Conservation (phyloP, 345 rosid species). For the Citrus mangshanensis region DNA sequence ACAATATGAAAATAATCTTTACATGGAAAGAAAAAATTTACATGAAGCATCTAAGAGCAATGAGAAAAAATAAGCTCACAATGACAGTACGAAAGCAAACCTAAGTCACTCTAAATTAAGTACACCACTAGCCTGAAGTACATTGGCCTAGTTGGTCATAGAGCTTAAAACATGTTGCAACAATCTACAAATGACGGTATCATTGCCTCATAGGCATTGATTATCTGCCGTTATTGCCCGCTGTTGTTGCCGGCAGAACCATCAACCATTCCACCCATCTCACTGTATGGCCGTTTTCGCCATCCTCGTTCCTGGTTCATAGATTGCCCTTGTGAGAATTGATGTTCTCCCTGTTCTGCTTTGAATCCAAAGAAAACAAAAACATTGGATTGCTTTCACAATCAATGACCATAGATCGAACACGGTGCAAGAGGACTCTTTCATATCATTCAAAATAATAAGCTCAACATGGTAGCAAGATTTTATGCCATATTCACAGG, state of each 20-base stretch:
- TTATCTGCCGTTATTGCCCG: conserved; percentile 27
- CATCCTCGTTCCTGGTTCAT: conserved; percentile 32
- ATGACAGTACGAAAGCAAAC: not conserved
- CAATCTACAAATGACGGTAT: not conserved
- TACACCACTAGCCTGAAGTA: not conserved
- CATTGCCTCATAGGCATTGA: conserved; percentile 11
- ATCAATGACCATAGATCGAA: not conserved
- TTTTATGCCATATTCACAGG: not conserved
- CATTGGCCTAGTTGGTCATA: conserved; percentile 9
- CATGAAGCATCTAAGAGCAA: conserved; percentile 14
- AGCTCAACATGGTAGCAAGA: not conserved
- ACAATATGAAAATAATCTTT: not conserved
- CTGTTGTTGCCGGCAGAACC: conserved; percentile 27
- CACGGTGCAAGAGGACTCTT: not conserved
- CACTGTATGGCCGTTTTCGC: conserved; percentile 34
- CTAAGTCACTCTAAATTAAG: not conserved
- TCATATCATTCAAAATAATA: not conserved
- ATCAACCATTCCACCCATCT: conserved; percentile 28
- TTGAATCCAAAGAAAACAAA: conserved; percentile 20
- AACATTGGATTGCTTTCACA: conserved; percentile 17
- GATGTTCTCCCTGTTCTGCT: conserved; percentile 42
- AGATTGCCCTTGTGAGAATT: conserved; percentile 27
- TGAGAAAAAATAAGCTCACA: conserved; percentile 20
- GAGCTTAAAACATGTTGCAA: not conserved
- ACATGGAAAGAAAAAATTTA: conserved; percentile 14